phyloP scores from a whole-genome alignment of 2,329 filamentous ascomycete genomes.

The Cordyceps sp. region DNA sequence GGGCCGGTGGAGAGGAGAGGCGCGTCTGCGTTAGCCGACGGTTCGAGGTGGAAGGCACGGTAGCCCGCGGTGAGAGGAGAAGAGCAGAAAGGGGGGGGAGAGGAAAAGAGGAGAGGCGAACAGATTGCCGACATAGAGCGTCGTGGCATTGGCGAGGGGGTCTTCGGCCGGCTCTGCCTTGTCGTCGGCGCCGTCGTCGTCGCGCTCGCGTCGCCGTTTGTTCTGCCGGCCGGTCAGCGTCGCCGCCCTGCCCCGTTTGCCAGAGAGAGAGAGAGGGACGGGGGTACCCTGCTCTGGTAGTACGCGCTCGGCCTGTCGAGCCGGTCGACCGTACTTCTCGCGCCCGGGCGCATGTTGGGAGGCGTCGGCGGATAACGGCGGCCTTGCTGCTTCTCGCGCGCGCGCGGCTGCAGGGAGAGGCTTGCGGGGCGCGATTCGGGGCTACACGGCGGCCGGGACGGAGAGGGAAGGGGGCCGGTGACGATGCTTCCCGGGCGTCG shows the following conservation, averaged over 20 bases:
- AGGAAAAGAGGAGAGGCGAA: constrained; percentile 20
- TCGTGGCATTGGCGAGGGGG: constrained; percentile 73
- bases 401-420: too few species aligned
- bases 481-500: too few species aligned
- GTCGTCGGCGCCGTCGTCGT: constrained; percentile 31
- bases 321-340: constrained; percentile 66
- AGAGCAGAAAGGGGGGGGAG: background rate
- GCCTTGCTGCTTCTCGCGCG: too few species aligned
- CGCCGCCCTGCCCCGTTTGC: too few species aligned
- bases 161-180: constrained; percentile 38
- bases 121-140: constrained; percentile 95
- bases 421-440: too few species aligned
- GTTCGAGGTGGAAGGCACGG: background rate
- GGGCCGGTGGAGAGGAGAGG: too few species aligned
- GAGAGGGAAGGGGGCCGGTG: too few species aligned
- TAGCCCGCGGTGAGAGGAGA: too few species aligned
- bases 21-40: constrained; percentile 6
- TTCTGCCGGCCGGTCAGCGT: constrained; percentile 28
- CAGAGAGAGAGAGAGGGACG: background rate
- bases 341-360: constrained; percentile 6
- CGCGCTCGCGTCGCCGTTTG: constrained; percentile 52
- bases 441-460: too few species aligned
- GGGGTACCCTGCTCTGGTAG: constrained; percentile 60
- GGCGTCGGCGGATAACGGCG: too few species aligned
- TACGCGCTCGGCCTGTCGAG: constrained; percentile 93